Conservation (phyloP, 108 stramenopile species). For the Nitzschia inconspicua region DNA sequence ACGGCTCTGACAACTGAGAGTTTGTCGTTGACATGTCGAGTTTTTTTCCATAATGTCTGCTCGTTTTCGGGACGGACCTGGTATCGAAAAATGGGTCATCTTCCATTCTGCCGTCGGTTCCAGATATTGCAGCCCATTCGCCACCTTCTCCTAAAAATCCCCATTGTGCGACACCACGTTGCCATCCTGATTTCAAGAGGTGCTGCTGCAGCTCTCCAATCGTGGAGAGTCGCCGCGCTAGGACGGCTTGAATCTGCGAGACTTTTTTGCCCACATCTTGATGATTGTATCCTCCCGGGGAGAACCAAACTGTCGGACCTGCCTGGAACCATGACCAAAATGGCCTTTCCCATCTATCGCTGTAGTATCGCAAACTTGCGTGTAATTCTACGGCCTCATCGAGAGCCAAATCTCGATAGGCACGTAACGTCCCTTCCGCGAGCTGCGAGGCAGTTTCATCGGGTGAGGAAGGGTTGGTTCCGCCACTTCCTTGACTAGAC, state of each 20-base stretch:
- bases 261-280: conserved; percentile 67
- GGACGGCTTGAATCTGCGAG: conserved; percentile 80
- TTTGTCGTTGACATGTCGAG: no score
- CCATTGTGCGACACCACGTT: conserved; percentile 80
- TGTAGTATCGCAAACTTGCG: conserved; percentile 68
- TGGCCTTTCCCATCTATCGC: conserved; percentile 72
- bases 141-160: conserved; percentile 79
- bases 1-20: no score
- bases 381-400: conserved; percentile 81
- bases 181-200: conserved; percentile 71
- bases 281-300: conserved; percentile 54
- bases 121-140: conserved; percentile 71
- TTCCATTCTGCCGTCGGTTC: conserved; percentile 54
- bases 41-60: neutral
- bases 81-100: no score
- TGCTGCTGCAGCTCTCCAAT: conserved; percentile 86
- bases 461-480: neutral
- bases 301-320: conserved; percentile 70
- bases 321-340: conserved; percentile 76
- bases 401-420: conserved; percentile 75
- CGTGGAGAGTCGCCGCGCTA: conserved; percentile 68
- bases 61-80: no score
- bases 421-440: conserved; percentile 79
- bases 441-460: conserved; percentile 78
- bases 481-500: neutral